Percentiles rank a stretch among this genome's conserved stretches.
These are phyloP conservation scores for Peribolospora kevripleyi DNA, from an alignment of 768 basidiomycete genomes.

Conservation along the genomic window DNA sequence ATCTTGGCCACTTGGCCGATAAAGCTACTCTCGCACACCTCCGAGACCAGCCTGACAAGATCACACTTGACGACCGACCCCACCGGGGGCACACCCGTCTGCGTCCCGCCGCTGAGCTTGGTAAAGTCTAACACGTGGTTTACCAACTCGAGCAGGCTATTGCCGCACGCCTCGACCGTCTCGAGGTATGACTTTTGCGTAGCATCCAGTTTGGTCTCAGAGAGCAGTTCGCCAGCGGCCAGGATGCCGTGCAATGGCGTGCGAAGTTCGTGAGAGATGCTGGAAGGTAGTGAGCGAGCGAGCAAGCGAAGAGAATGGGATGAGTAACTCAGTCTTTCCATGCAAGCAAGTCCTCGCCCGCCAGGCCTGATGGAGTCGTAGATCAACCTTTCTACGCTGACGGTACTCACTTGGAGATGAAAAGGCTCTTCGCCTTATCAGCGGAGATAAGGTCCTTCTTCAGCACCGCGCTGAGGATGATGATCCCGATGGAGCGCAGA, in stretches of 20 bases:
- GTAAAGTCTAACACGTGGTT: conserved; percentile 94
- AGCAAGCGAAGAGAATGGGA: background rate
- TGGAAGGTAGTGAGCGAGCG: background rate
- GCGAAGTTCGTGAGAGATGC: conserved; percentile 17
- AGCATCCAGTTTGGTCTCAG: conserved; percentile 55
- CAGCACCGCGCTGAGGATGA: conserved; percentile 65
- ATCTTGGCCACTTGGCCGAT: conserved; percentile 54
- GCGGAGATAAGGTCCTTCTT: conserved; percentile 82
- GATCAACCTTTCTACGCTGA: background rate
- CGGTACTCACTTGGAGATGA: conserved; percentile 56
- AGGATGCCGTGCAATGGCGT: conserved; percentile 84
- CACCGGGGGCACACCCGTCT: too few relatives aligned
- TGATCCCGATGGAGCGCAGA: conserved; percentile 51
- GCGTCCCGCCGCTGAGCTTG: conserved; percentile 49
- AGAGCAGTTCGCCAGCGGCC: conserved; percentile 72
- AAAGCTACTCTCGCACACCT: conserved; percentile 65
- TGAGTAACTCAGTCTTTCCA: background rate
- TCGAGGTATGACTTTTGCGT: conserved; percentile 67
- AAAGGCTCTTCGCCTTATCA: conserved; percentile 76
- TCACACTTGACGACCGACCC: background rate
- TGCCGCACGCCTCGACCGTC: conserved; percentile 83
- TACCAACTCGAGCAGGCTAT: conserved; percentile 84
- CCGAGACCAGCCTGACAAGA: conserved; percentile 18
- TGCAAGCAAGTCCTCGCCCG: background rate
- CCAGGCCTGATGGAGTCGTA: too few relatives aligned